A percentile compares a stretch with the other conserved stretches of the same genome.
phyloP scores from a whole-genome alignment of 129 eudicot genomes.

The carrot (Daucus carota) region DNA sequence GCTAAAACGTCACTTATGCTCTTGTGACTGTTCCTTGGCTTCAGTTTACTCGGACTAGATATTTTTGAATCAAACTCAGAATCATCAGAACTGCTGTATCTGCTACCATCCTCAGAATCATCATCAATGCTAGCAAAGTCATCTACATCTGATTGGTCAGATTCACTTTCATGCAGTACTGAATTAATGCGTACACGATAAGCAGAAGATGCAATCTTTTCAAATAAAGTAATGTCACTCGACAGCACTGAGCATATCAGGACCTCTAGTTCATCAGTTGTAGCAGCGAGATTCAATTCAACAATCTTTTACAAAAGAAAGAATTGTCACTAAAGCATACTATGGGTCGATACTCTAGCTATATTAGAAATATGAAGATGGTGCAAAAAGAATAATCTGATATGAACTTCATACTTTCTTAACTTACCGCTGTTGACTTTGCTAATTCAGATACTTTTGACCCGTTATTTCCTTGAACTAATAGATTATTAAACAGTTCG shows the following conservation, averaged over 20 bases:
- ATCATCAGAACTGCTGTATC: constrained; percentile 27
- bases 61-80: constrained; percentile 38
- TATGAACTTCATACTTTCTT: background rate
- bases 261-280: constrained; percentile 40
- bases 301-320: constrained; percentile 44
- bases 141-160: constrained; percentile 56
- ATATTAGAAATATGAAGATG: background rate
- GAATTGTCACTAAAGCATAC: constrained; percentile 13
- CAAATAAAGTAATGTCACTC: constrained; percentile 89
- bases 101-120: constrained; percentile 35
- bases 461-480: constrained; percentile 59
- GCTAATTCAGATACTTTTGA: constrained; percentile 70
- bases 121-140: constrained; percentile 77
- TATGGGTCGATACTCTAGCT: background rate
- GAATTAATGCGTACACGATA: constrained; percentile 66
- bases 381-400: background rate
- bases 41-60: constrained; percentile 20
- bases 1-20: constrained; percentile 21
- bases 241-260: constrained; percentile 61
- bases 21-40: constrained; percentile 16
- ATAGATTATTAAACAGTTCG: constrained; percentile 62
- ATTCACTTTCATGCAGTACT: constrained; percentile 38
- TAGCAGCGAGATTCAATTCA: constrained; percentile 53
- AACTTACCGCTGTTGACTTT: constrained; percentile 56
- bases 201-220: constrained; percentile 63